phyloP scores from a whole-genome alignment of 2,329 filamentous ascomycete species.

The Trichoderma arundinaceum region DNA sequence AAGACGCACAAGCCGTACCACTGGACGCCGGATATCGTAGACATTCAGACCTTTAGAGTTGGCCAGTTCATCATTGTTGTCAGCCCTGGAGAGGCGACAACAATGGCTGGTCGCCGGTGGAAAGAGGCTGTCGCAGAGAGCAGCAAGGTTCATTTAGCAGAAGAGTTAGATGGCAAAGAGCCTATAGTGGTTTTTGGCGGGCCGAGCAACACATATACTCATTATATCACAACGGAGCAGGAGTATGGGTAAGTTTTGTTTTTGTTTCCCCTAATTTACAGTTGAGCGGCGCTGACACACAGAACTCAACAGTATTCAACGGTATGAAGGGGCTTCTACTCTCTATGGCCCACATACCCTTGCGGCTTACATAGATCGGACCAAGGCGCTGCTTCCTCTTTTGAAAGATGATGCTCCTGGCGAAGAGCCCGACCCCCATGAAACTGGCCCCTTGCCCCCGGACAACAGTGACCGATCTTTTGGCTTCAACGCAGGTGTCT shows the following conservation, averaged over 20 bases:
- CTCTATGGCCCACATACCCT: slow-evolving; percentile 84
- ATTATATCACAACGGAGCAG: slow-evolving; percentile 76
- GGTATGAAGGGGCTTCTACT: slow-evolving; percentile 90
- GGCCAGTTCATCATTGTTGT: slow-evolving; percentile 85
- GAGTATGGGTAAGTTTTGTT: slow-evolving; percentile 54
- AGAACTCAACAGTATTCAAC: slow-evolving; percentile 62
- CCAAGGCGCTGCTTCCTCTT: slow-evolving; percentile 70
- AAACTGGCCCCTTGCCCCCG: slow-evolving; percentile 67
- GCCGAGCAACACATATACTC: slow-evolving; percentile 86
- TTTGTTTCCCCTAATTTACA: background rate
- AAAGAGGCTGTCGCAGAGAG: slow-evolving; percentile 68
- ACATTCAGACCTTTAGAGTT: slow-evolving; percentile 81
- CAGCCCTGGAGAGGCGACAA: slow-evolving; percentile 86
- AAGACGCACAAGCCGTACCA: slow-evolving; percentile 75
- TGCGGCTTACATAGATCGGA: slow-evolving; percentile 85
- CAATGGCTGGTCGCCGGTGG: slow-evolving; percentile 91
- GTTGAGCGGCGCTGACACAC: slow-evolving; percentile 39
- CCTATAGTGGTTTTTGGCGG: slow-evolving; percentile 81
- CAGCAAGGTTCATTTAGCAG: slow-evolving; percentile 50
- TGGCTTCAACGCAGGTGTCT: slow-evolving; percentile 78
- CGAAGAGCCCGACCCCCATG: slow-evolving; percentile 35
- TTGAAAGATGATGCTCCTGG: slow-evolving; percentile 57
- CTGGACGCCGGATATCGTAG: slow-evolving; percentile 88
- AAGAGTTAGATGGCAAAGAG: slow-evolving; percentile 50
- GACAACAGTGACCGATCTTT: slow-evolving; percentile 77